Conservation (phyloP, 2,329 filamentous ascomycete species). For the Dactylellina sp. region DNA sequence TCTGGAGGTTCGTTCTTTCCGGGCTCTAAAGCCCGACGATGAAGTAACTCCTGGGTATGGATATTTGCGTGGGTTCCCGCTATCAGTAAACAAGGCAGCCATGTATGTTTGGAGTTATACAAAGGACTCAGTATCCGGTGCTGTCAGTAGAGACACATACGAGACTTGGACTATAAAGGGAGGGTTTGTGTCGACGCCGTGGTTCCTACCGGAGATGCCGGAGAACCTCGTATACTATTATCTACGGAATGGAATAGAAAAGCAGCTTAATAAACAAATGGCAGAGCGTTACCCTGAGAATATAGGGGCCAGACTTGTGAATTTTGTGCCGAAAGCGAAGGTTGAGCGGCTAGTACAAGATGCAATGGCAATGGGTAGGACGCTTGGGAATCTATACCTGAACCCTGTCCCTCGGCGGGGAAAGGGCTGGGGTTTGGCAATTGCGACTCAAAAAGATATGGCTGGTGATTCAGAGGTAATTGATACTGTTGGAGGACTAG, state of each 20-base stretch:
- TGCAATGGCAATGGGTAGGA: background rate
- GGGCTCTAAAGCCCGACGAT: background rate
- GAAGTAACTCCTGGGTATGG: background rate
- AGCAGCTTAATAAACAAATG: background rate
- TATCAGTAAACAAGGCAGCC: background rate
- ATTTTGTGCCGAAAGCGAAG: background rate
- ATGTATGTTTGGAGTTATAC: background rate
- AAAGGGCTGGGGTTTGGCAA: background rate
- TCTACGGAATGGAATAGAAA: conserved; percentile 16
- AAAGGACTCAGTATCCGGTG: background rate
- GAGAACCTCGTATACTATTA: background rate
- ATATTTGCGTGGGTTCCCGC: background rate
- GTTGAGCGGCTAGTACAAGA: background rate
- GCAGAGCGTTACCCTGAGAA: background rate
- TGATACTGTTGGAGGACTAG: background rate
- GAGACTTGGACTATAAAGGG: background rate
- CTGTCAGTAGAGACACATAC: background rate
- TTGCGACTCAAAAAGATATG: background rate
- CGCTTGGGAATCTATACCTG: background rate
- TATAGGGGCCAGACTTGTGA: background rate
- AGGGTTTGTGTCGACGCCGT: conserved; percentile 6
- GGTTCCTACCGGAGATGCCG: conserved; percentile 19
- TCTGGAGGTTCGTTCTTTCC: background rate
- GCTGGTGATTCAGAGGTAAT: background rate
- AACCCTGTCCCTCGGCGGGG: conserved; percentile 2